These are phyloP conservation scores for Ajuga chamaepitys DNA, from an alignment of 257 asterid species.

Conservation along the genomic window DNA sequence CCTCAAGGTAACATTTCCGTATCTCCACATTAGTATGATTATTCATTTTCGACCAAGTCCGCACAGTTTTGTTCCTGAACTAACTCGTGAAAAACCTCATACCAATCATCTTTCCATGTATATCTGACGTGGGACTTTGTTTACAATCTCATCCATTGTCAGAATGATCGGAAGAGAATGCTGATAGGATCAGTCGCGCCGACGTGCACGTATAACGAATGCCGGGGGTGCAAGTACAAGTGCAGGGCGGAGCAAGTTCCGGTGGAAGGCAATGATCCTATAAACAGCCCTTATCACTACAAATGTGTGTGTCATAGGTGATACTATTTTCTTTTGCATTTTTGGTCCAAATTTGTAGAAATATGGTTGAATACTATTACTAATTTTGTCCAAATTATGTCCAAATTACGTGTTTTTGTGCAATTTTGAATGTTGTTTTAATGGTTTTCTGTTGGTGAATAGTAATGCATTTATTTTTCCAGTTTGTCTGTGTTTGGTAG, in stretches of 20 bases:
- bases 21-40: too few species aligned
- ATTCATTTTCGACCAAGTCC: too few species aligned
- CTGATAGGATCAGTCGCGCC: conserved; percentile 94
- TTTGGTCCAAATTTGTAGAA: conserved; percentile 20
- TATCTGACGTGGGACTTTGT: too few species aligned
- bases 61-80: too few species aligned
- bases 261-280: conserved; percentile 88
- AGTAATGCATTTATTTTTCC: conserved; percentile 3
- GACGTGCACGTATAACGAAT: conserved; percentile 81
- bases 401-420: conserved; percentile 9
- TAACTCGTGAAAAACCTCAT: too few species aligned
- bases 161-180: conserved; percentile 30
- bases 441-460: conserved; percentile 3
- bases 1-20: conserved; percentile 38
- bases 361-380: neutral
- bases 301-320: conserved; percentile 82
- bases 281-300: conserved; percentile 78
- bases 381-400: conserved; percentile 24
- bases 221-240: conserved; percentile 77
- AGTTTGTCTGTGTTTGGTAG: conserved; percentile 1
- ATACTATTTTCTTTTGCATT: neutral
- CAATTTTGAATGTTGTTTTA: neutral
- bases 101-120: too few species aligned
- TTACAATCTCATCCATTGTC: too few species aligned
- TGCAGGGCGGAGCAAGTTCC: conserved; percentile 97